These are phyloP conservation scores for Delphinella strobiligena DNA, from an alignment of 2,329 filamentous ascomycete genomes.

Conservation along the genomic window DNA sequence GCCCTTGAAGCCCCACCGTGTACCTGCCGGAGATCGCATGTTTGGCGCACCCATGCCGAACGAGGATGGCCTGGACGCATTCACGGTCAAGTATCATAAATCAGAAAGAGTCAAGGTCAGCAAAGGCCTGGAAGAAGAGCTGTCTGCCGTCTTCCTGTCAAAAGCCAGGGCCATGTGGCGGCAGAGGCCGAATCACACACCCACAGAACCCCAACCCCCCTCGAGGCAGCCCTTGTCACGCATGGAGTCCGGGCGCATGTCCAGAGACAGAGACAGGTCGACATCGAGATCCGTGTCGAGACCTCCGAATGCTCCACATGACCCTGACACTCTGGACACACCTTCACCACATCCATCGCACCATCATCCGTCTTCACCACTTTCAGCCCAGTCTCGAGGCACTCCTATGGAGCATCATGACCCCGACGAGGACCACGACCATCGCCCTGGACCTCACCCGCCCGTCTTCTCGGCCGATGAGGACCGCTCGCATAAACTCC, in stretches of 20 bases:
- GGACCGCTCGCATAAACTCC: slow-evolving; percentile 48
- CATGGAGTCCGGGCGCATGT: not conserved
- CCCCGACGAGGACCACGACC: slow-evolving; percentile 3
- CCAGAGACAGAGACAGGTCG: not conserved
- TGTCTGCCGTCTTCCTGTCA: slow-evolving; percentile 55
- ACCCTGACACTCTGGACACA: no score
- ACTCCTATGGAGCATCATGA: slow-evolving; percentile 1
- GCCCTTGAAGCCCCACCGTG: slow-evolving; percentile 54
- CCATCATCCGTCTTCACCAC: no score
- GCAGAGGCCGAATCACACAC: not conserved
- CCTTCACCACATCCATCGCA: not conserved
- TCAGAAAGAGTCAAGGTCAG: not conserved
- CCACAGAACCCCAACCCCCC: not conserved
- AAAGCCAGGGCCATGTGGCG: slow-evolving; percentile 55
- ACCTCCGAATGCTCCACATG: not conserved
- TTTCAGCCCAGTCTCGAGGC: no score
- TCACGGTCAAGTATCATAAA: slow-evolving; percentile 21
- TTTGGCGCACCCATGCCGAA: slow-evolving; percentile 23
- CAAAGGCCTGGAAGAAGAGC: slow-evolving; percentile 51
- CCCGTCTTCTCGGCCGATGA: slow-evolving; percentile 60
- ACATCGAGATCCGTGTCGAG: not conserved
- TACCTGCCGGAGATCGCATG: slow-evolving; percentile 47
- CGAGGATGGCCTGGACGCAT: slow-evolving; percentile 30
- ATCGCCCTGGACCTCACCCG: slow-evolving; percentile 15
- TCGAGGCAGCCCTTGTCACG: no score